Conservation (phyloP, 1,284 basidiomycete species). For the Puccinia polysora region DNA sequence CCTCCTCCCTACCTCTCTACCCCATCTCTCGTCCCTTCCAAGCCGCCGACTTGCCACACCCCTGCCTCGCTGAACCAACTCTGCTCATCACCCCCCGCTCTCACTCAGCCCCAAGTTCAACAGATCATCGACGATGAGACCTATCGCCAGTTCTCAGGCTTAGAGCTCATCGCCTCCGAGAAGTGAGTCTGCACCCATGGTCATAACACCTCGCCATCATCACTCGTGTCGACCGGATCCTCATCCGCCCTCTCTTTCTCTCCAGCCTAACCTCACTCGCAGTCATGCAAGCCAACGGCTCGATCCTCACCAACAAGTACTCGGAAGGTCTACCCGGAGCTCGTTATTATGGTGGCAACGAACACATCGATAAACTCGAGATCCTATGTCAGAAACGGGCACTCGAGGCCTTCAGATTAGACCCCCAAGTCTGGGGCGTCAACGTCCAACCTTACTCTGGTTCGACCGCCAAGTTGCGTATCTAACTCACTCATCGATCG, state of each 20-base stretch:
- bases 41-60: neutral
- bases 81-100: neutral
- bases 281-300: slow-evolving; percentile 97
- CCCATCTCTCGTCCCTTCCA: neutral
- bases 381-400: slow-evolving; percentile 91
- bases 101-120: slow-evolving; percentile 36
- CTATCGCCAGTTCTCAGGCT: slow-evolving; percentile 81
- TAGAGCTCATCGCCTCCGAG: slow-evolving; percentile 94
- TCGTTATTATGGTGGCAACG: slow-evolving; percentile 96
- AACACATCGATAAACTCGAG: slow-evolving; percentile 93
- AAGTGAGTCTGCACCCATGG: slow-evolving; percentile 50
- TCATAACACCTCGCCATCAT: neutral
- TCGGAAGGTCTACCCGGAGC: slow-evolving; percentile 65
- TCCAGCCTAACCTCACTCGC: slow-evolving; percentile 86
- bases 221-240: slow-evolving; percentile 53
- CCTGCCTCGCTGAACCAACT: neutral
- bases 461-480: slow-evolving; percentile 32
- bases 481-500: no score
- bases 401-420: slow-evolving; percentile 91
- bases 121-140: slow-evolving; percentile 36
- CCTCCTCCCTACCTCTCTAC: neutral
- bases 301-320: slow-evolving; percentile 64
- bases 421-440: slow-evolving; percentile 87
- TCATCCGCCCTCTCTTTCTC: neutral
- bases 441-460: slow-evolving; percentile 99